Percentiles rank a stretch among this genome's conserved stretches.
phyloP scores from a whole-genome alignment of 805 yeast genomes.

The Henningerozyma blattae region DNA sequence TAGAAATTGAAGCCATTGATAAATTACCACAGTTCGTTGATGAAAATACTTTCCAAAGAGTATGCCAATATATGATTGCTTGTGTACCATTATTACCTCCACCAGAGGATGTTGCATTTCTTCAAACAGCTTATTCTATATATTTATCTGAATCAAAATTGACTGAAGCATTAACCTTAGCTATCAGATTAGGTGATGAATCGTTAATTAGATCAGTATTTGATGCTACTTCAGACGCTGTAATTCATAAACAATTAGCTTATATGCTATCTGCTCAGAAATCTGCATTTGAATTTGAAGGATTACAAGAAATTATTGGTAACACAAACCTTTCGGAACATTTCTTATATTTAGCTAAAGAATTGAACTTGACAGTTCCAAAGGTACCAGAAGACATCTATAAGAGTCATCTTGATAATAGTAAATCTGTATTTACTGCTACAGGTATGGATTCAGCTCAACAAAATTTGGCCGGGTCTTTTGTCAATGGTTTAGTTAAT shows the following conservation, averaged over 20 bases:
- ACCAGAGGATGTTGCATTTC: slow-evolving; percentile 78
- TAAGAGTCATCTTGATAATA: slow-evolving; percentile 76
- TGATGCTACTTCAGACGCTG: slow-evolving; percentile 60
- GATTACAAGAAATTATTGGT: slow-evolving; percentile 74
- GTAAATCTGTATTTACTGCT: slow-evolving; percentile 40
- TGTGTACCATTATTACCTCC: slow-evolving; percentile 96
- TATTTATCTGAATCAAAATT: slow-evolving; percentile 68
- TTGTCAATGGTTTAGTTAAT: slow-evolving; percentile 84
- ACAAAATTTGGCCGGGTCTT: slow-evolving; percentile 89
- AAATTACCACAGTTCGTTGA: slow-evolving; percentile 77
- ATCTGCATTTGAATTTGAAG: slow-evolving; percentile 61
- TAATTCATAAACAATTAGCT: slow-evolving; percentile 81
- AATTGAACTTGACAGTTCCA: slow-evolving; percentile 78
- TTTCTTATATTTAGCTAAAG: slow-evolving; percentile 70
- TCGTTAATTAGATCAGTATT: slow-evolving; percentile 68
- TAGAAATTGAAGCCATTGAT: slow-evolving; percentile 83
- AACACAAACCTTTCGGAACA: slow-evolving; percentile 70
- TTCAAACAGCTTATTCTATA: slow-evolving; percentile 79
- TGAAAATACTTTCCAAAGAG: slow-evolving; percentile 71
- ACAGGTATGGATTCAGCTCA: slow-evolving; percentile 74
- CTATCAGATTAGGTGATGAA: slow-evolving; percentile 80
- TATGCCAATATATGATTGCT: slow-evolving; percentile 86
- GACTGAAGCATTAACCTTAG: slow-evolving; percentile 83
- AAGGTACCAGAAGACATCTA: slow-evolving; percentile 92
- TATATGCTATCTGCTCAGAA: slow-evolving; percentile 81